phyloP scores from a whole-genome alignment of 2,329 filamentous ascomycete species.

The Sporothrix phasma region DNA sequence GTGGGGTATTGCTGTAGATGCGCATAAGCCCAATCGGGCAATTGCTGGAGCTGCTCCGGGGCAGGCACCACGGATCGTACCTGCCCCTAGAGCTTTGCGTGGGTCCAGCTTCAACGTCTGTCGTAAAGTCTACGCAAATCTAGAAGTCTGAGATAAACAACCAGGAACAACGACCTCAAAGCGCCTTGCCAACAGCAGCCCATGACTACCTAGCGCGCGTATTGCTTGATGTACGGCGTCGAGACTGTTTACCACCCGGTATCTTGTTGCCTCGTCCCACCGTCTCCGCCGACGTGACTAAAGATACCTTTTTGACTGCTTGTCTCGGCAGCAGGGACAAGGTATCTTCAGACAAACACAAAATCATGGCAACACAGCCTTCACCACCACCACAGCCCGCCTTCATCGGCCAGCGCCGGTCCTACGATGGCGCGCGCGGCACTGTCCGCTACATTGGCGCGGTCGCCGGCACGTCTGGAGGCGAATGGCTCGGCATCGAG shows the following conservation, averaged over 20 bases:
- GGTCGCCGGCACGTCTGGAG: conserved; percentile 66
- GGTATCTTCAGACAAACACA: no score
- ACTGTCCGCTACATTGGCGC: conserved; percentile 76
- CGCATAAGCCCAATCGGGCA: not conserved
- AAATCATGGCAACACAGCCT: conserved; percentile 28
- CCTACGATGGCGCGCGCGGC: conserved; percentile 66
- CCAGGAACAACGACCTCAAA: not conserved
- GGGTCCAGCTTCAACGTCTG: not conserved
- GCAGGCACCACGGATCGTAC: not conserved
- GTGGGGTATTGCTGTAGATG: not conserved
- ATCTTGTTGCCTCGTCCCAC: conserved; percentile 1
- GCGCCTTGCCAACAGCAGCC: no score
- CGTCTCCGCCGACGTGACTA: no score
- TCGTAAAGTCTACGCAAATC: no score
- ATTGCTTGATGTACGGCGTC: not conserved
- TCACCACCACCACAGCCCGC: conserved; percentile 22
- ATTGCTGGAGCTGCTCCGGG: not conserved
- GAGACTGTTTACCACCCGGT: not conserved
- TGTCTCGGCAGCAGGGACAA: no score
- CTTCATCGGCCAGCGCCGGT: conserved; percentile 62
- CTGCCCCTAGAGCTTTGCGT: not conserved
- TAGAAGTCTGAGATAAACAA: no score
- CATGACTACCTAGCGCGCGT: not conserved
- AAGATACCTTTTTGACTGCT: no score
- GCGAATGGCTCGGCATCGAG: conserved; percentile 86